Evolutionary conservation across 495 filamentous ascomycete species (phyloP).

Genomic region (Pseudevernia furfuracea): DNA sequence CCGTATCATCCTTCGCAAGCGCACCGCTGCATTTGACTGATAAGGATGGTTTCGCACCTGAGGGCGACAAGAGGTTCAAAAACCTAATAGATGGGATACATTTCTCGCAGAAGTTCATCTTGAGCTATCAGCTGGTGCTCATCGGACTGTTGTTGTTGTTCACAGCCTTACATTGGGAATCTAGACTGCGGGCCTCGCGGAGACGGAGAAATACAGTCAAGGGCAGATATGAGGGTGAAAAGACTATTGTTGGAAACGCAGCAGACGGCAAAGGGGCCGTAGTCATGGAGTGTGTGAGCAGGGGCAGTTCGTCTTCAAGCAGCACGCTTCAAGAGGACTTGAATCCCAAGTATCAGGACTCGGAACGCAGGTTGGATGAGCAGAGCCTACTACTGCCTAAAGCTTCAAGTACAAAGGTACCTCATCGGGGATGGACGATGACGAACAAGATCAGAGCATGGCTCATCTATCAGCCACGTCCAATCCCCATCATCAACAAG

Average conservation of each 20-base stretch:
- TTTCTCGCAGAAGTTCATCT: constrained; percentile 16
- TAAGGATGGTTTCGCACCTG: constrained; percentile 10
- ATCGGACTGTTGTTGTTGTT: constrained; percentile 11
- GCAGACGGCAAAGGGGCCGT: neutral
- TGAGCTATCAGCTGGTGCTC: constrained; percentile 18
- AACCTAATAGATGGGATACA: constrained; percentile 16
- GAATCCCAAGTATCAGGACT: constrained; percentile 1
- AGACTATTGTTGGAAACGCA: neutral
- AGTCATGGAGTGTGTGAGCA: neutral
- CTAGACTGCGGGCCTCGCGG: constrained; percentile 7
- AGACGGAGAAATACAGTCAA: constrained; percentile 7
- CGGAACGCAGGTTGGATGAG: constrained; percentile 4
- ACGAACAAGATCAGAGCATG: constrained; percentile 24
- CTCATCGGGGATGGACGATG: neutral
- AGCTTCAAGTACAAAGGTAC: neutral
- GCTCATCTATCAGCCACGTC: constrained; percentile 46
- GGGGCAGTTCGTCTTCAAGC: constrained; percentile 20
- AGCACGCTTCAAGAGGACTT: constrained; percentile 16
- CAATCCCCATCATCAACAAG: constrained; percentile 48
- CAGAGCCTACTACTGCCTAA: constrained; percentile 14
- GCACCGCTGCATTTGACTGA: neutral
- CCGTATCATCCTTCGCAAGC: neutral
- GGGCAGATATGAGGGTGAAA: neutral
- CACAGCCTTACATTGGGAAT: constrained; percentile 11
- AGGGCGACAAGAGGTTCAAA: constrained; percentile 9